Evolutionary conservation across 1,139 yeast genomes (phyloP).

Genomic region (Candida mesenterica): DNA sequence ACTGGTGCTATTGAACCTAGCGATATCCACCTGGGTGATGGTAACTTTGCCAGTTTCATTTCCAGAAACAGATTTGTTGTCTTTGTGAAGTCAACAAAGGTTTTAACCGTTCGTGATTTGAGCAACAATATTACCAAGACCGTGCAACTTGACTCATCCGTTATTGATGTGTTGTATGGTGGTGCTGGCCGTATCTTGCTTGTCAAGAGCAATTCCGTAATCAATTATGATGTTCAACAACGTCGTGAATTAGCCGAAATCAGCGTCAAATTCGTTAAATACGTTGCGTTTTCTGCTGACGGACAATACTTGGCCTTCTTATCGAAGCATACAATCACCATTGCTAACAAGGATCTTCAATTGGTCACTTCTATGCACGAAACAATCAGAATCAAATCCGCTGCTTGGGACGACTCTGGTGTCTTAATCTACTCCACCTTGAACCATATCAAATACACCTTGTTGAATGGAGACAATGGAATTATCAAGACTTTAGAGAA

Average conservation of each 20-base stretch:
- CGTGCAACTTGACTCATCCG: constrained; percentile 69
- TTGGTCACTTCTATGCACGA: constrained; percentile 87
- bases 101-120: constrained; percentile 80
- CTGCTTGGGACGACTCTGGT: constrained; percentile 96
- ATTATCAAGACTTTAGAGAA: constrained; percentile 89
- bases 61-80: constrained; percentile 93
- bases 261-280: constrained; percentile 77
- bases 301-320: constrained; percentile 86
- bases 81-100: constrained; percentile 60
- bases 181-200: constrained; percentile 84
- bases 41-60: constrained; percentile 83
- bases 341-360: constrained; percentile 78
- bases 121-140: constrained; percentile 79
- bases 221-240: constrained; percentile 91
- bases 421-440: constrained; percentile 90
- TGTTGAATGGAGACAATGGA: constrained; percentile 92
- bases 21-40: constrained; percentile 75
- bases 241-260: constrained; percentile 72
- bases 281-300: constrained; percentile 85
- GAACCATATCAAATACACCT: constrained; percentile 91
- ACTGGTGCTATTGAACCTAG: constrained; percentile 92
- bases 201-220: constrained; percentile 68
- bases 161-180: constrained; percentile 71
- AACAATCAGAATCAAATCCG: constrained; percentile 94
- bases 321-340: constrained; percentile 89